phyloP scores from a whole-genome alignment of 768 basidiomycete species.

The Hericium coralloides region DNA sequence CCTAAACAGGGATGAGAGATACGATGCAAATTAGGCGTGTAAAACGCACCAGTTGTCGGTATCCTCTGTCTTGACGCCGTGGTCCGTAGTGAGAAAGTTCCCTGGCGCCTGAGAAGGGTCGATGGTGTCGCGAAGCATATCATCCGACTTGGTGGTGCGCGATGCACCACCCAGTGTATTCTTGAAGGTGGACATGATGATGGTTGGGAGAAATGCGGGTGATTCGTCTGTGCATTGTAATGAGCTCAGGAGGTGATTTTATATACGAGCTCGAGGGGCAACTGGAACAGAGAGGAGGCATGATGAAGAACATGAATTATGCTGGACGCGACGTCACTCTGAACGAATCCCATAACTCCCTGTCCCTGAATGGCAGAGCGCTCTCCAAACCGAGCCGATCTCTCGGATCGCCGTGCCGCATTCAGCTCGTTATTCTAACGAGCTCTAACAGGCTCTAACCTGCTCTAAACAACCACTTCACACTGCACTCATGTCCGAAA shows the following conservation, averaged over 20 bases:
- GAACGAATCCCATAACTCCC: no score
- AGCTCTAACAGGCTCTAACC: no score
- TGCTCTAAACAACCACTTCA: neutral
- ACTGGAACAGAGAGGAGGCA: no score
- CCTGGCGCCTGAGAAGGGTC: conserved; percentile 16
- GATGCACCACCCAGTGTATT: conserved; percentile 1
- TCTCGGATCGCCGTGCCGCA: no score
- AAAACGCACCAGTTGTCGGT: conserved; percentile 54
- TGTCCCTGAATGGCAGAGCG: no score
- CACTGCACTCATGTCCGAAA: conserved; percentile 4
- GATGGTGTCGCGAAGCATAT: conserved; percentile 26
- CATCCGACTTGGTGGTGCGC: conserved; percentile 8
- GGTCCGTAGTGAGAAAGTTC: conserved; percentile 45
- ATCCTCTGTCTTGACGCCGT: conserved; percentile 47
- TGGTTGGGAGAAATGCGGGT: neutral
- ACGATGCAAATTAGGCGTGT: no score
- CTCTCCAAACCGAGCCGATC: no score
- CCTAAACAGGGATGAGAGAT: conserved; percentile 27
- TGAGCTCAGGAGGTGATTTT: no score
- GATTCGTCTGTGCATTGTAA: neutral
- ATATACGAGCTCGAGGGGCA: no score
- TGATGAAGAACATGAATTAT: no score
- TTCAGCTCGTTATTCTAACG: no score
- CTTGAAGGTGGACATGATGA: conserved; percentile 5
- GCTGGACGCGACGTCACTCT: no score